Percentiles rank a stretch among this genome's conserved stretches.
These are phyloP conservation scores for Debaryomyces hansenii DNA, from an alignment of 805 yeast genomes.

Conservation along the genomic window DNA sequence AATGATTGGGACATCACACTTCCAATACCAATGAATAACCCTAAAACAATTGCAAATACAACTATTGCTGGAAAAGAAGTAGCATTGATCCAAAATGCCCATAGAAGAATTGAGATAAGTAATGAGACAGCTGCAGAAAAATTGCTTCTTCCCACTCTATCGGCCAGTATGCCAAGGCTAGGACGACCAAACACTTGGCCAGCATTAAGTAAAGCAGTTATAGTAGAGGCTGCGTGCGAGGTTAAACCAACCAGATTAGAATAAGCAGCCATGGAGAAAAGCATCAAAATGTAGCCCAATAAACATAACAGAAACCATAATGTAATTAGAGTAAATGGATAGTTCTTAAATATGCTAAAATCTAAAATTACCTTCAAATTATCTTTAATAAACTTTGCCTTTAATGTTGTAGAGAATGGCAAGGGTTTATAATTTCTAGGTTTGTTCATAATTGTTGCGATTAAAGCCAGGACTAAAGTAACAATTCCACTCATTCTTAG, in stretches of 20 bases:
- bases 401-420: slow-evolving; percentile 22
- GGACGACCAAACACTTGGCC: slow-evolving; percentile 53
- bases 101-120: slow-evolving; percentile 23
- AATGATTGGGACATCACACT: slow-evolving; percentile 24
- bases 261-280: slow-evolving; percentile 40
- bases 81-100: slow-evolving; percentile 42
- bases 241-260: slow-evolving; percentile 44
- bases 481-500: slow-evolving; percentile 39
- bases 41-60: slow-evolving; percentile 29
- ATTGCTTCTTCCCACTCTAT: slow-evolving; percentile 48
- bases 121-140: slow-evolving; percentile 19
- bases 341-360: slow-evolving; percentile 21
- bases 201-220: slow-evolving; percentile 40
- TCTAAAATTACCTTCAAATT: slow-evolving; percentile 29
- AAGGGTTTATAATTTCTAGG: slow-evolving; percentile 26
- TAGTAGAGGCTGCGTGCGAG: slow-evolving; percentile 26
- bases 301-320: slow-evolving; percentile 38
- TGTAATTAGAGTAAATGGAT: slow-evolving; percentile 22
- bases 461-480: slow-evolving; percentile 27
- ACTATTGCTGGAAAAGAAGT: slow-evolving; percentile 28
- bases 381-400: slow-evolving; percentile 13
- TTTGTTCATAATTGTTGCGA: slow-evolving; percentile 44
- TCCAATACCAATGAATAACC: slow-evolving; percentile 32
- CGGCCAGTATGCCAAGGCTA: slow-evolving; percentile 47
- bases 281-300: slow-evolving; percentile 35